These are phyloP conservation scores for Pleurotus salmoneostramineus DNA, from an alignment of 768 basidiomycete genomes.

Conservation along the genomic window DNA sequence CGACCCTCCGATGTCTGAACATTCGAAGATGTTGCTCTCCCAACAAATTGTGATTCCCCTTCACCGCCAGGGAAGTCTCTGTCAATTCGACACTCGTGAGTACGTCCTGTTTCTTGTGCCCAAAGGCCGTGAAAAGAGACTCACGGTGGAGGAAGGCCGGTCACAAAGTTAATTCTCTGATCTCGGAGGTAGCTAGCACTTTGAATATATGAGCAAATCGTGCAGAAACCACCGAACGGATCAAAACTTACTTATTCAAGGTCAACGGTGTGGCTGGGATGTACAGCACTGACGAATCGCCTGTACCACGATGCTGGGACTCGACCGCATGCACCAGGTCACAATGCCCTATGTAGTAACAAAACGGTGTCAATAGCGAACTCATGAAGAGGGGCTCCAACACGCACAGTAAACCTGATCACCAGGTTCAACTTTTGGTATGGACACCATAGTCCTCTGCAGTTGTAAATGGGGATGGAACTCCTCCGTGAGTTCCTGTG, in stretches of 20 bases:
- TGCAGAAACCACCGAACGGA: neutral
- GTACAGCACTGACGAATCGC: conserved; percentile 54
- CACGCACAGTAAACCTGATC: conserved; percentile 57
- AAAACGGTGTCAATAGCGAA: neutral
- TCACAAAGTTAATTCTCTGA: conserved; percentile 41
- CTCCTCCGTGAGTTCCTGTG: conserved; percentile 48
- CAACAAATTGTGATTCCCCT: conserved; percentile 42
- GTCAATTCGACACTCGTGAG: neutral
- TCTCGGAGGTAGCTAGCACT: conserved; percentile 47
- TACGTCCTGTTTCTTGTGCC: too few relatives aligned
- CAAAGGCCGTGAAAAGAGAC: conserved; percentile 11
- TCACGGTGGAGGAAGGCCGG: conserved; percentile 48
- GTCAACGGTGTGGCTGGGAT: conserved; percentile 54
- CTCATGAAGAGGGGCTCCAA: neutral
- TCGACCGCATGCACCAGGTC: conserved; percentile 58
- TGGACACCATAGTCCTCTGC: conserved; percentile 49
- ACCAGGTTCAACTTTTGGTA: conserved; percentile 57
- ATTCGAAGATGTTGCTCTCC: conserved; percentile 30
- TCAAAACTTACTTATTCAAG: conserved; percentile 34
- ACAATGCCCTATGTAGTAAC: conserved; percentile 38
- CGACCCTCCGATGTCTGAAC: conserved; percentile 30
- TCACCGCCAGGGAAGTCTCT: conserved; percentile 53
- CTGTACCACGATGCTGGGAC: conserved; percentile 35
- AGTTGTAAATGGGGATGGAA: conserved; percentile 66
- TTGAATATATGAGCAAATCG: neutral